A percentile compares a stretch with the other conserved stretches of the same genome.
Evolutionary conservation across 192 early-diverging fungal species (phyloP).

Genomic region (Podila horticola): DNA sequence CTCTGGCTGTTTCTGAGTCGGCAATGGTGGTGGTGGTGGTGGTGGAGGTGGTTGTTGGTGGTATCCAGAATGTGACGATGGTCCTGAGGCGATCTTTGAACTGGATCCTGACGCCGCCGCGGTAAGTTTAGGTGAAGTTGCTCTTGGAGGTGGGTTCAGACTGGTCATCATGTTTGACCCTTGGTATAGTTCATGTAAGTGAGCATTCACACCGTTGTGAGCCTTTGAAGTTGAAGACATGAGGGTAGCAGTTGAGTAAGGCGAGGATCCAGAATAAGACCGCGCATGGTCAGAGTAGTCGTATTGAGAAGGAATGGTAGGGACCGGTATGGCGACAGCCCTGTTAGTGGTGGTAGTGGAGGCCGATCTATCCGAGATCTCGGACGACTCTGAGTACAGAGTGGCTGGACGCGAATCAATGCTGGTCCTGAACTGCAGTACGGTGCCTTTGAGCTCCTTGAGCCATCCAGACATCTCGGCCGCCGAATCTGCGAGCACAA

Average conservation of each 20-base stretch:
- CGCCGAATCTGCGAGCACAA: slow-evolving; percentile 52
- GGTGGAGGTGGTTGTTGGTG: slow-evolving; percentile 1
- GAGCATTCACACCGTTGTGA: background rate
- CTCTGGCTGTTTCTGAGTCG: slow-evolving; percentile 10
- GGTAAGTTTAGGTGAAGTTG: slow-evolving; percentile 37
- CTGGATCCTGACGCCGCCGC: slow-evolving; percentile 7
- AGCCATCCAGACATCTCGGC: slow-evolving; percentile 56
- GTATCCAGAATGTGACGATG: background rate
- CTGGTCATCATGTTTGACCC: slow-evolving; percentile 9
- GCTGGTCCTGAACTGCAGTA: slow-evolving; percentile 11
- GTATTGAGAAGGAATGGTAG: slow-evolving; percentile 28
- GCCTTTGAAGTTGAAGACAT: background rate
- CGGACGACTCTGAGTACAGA: slow-evolving; percentile 25
- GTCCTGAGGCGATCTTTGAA: background rate
- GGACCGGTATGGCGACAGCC: background rate
- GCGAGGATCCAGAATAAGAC: slow-evolving; percentile 8
- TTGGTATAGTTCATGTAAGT: slow-evolving; percentile 11
- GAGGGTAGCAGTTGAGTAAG: slow-evolving; percentile 2
- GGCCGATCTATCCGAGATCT: slow-evolving; percentile 29
- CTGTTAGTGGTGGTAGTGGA: background rate
- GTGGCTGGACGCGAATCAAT: slow-evolving; percentile 17
- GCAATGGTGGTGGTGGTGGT: background rate
- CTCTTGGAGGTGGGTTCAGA: slow-evolving; percentile 38
- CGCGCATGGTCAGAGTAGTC: slow-evolving; percentile 6
- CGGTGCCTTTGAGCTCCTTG: slow-evolving; percentile 50